These are phyloP conservation scores for Tulasnella sp. DNA, from an alignment of 768 basidiomycete species.

Conservation along the genomic window DNA sequence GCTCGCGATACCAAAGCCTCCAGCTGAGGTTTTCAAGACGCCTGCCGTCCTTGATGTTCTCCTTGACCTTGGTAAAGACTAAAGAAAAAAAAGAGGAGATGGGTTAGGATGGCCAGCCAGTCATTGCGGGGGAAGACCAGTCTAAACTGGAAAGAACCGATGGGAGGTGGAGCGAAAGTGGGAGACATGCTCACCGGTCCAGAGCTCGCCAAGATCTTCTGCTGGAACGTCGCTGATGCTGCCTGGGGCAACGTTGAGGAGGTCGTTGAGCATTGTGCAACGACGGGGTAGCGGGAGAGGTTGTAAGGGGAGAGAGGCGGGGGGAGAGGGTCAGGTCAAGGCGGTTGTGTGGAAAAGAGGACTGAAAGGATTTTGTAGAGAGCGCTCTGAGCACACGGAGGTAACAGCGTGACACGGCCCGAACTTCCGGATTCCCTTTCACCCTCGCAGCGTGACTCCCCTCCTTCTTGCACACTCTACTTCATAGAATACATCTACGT, in stretches of 20 bases:
- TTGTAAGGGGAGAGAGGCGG: slow-evolving; percentile 13
- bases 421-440: slow-evolving; percentile 13
- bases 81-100: slow-evolving; percentile 19
- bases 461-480: neutral
- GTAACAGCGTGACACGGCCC: slow-evolving; percentile 12
- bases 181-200: slow-evolving; percentile 47
- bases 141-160: slow-evolving; percentile 6
- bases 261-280: slow-evolving; percentile 7
- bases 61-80: slow-evolving; percentile 84
- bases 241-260: slow-evolving; percentile 50
- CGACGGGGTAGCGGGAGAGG: slow-evolving; percentile 15
- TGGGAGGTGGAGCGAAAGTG: neutral
- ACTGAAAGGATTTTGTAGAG: slow-evolving; percentile 8
- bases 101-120: slow-evolving; percentile 7
- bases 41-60: slow-evolving; percentile 67
- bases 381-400: slow-evolving; percentile 14
- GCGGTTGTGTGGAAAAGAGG: slow-evolving; percentile 9
- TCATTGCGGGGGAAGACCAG: slow-evolving; percentile 10
- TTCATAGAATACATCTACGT: neutral
- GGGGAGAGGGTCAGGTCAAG: slow-evolving; percentile 13
- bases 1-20: slow-evolving; percentile 71
- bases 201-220: slow-evolving; percentile 55
- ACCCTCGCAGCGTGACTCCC: neutral
- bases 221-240: slow-evolving; percentile 55
- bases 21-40: slow-evolving; percentile 83